Conservation (phyloP, 1,284 basidiomycete species). For the Ceratobasidium sp. region DNA sequence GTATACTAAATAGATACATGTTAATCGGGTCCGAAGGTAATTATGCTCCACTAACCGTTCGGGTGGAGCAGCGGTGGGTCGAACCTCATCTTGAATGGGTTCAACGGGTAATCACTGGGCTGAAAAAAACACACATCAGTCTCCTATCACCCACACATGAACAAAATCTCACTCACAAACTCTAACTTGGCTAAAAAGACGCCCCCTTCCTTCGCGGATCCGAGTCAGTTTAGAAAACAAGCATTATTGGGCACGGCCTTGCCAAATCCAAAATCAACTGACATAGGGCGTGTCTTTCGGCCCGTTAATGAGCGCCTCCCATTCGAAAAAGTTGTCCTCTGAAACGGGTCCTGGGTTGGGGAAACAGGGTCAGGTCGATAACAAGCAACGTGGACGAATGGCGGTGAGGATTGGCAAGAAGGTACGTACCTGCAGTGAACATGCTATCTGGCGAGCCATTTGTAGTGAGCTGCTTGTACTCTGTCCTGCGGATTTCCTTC, state of each 20-base stretch:
- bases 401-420: background rate
- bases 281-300: slow-evolving; percentile 98
- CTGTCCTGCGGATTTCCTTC: slow-evolving; percentile 60
- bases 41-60: slow-evolving; percentile 74
- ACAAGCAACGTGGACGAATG: slow-evolving; percentile 13
- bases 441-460: slow-evolving; percentile 86
- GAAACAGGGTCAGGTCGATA: slow-evolving; percentile 22
- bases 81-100: slow-evolving; percentile 98
- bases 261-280: slow-evolving; percentile 53
- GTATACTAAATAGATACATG: slow-evolving; percentile 61
- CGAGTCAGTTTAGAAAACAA: slow-evolving; percentile 15
- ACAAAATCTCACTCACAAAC: slow-evolving; percentile 72
- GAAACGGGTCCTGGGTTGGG: slow-evolving; percentile 76
- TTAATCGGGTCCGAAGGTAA: slow-evolving; percentile 19
- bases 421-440: slow-evolving; percentile 84
- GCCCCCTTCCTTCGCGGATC: slow-evolving; percentile 84
- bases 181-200: slow-evolving; percentile 92
- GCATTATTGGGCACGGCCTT: background rate
- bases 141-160: slow-evolving; percentile 5
- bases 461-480: slow-evolving; percentile 87
- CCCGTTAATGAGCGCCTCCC: slow-evolving; percentile 97
- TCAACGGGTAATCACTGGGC: slow-evolving; percentile 93
- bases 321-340: slow-evolving; percentile 96
- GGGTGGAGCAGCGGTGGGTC: slow-evolving; percentile 98
- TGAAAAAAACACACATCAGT: slow-evolving; percentile 53